phyloP scores from a whole-genome alignment of 805 yeast genomes.

The Pichia scutulata region DNA sequence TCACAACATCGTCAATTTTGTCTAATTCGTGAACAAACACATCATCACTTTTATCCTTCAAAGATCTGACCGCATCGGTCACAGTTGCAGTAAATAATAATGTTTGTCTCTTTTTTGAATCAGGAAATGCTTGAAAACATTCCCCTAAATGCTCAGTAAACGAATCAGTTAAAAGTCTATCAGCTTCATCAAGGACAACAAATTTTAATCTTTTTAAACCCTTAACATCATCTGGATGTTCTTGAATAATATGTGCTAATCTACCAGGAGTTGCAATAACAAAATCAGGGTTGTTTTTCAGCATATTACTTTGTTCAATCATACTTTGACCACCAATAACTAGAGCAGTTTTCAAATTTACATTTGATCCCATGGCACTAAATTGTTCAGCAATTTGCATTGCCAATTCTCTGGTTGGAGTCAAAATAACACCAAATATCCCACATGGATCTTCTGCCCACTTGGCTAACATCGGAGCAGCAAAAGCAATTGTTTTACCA shows the following conservation, averaged over 20 bases:
- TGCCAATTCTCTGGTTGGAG: conserved; percentile 93
- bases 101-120: conserved; percentile 71
- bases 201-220: conserved; percentile 75
- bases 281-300: conserved; percentile 83
- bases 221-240: conserved; percentile 80
- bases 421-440: conserved; percentile 77
- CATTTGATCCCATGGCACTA: conserved; percentile 81
- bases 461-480: conserved; percentile 89
- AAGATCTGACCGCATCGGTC: conserved; percentile 80
- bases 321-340: conserved; percentile 95
- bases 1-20: conserved; percentile 63
- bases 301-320: conserved; percentile 75
- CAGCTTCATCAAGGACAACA: conserved; percentile 93
- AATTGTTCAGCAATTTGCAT: conserved; percentile 96
- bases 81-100: conserved; percentile 92
- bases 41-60: conserved; percentile 56
- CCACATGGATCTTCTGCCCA: conserved; percentile 97
- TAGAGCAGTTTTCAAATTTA: conserved; percentile 76
- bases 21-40: conserved; percentile 72
- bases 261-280: conserved; percentile 97
- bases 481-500: conserved; percentile 96
- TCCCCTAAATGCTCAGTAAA: conserved; percentile 71
- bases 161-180: conserved; percentile 75
- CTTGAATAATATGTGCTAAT: conserved; percentile 77
- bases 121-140: conserved; percentile 68